These are phyloP conservation scores for Ambrosiella cleistominuta DNA, from an alignment of 2,329 filamentous ascomycete species.

Conservation along the genomic window DNA sequence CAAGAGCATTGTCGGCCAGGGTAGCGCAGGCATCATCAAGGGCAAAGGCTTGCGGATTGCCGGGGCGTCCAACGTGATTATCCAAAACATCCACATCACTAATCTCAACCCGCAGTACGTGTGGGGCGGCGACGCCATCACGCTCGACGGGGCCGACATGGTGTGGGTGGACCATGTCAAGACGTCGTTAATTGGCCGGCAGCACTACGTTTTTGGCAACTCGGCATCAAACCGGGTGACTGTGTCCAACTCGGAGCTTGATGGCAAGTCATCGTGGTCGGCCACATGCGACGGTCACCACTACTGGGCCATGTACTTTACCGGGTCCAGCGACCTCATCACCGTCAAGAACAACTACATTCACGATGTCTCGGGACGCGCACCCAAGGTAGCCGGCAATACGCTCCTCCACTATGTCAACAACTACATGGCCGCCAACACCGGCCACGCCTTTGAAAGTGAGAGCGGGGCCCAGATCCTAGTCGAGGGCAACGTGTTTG, in stretches of 20 bases:
- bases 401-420: conserved; percentile 41
- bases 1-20: conserved; percentile 39
- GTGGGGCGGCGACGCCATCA: conserved; percentile 43
- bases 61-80: conserved; percentile 32
- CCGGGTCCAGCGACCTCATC: conserved; percentile 36
- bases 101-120: conserved; percentile 39
- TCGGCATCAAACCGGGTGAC: conserved; percentile 35
- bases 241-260: conserved; percentile 42
- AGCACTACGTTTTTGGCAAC: conserved; percentile 42
- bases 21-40: conserved; percentile 35
- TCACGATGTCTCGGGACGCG: conserved; percentile 38
- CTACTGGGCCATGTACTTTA: conserved; percentile 43
- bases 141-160: conserved; percentile 28
- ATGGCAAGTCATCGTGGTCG: conserved; percentile 35
- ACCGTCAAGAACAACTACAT: conserved; percentile 45
- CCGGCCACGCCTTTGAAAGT: conserved; percentile 40
- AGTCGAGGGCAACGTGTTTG: conserved; percentile 40
- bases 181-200: conserved; percentile 39
- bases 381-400: conserved; percentile 39
- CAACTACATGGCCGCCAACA: conserved; percentile 41
- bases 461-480: conserved; percentile 28
- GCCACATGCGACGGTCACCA: conserved; percentile 40
- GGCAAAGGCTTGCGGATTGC: conserved; percentile 37
- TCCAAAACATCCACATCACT: conserved; percentile 40
- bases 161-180: conserved; percentile 38